Evolutionary conservation across 2,329 filamentous ascomycete genomes (phyloP), one percentile per base, ranked within the genome.

Genomic region (Dothiorella sarmentorum): DNA sequence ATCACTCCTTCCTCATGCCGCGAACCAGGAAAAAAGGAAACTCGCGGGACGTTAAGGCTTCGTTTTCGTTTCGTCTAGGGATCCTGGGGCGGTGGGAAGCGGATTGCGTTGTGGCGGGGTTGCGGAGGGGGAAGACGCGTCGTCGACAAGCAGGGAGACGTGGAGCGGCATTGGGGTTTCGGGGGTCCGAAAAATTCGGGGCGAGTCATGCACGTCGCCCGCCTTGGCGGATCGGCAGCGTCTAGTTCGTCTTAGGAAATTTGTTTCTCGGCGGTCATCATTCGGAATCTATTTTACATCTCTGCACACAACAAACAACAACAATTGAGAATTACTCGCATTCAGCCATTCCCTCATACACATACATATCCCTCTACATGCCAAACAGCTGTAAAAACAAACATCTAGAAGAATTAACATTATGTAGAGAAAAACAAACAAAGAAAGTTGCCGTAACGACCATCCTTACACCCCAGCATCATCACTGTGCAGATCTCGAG

Each of bases 71-170:
- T n/a, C n/a, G n/a, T n/a, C n/a, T n/a, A n/a, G n/a, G n/a, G n/a
- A n/a, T n/a, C n/a, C n/a, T n/a, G n/a, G 18, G 17, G 13, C 33
- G 45, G 13, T 7, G 20, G 24, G 15, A n/a, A 7, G 24, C 22
- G 3, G n/a, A n/a, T 10, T n/a, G 22, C n/a, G n/a, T n/a, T n/a
- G 47, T 22, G 20, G 42, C 67, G 65, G 7, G 64, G 64, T 56
- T 67, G 65, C 7, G 68, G 58, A 59, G 65, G 69, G 27, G 61
- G 43, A 17, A 62, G 51, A 26, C 65, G 68, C 44, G 45, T 64
- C 62, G 7, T 63, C 20, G 26, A n/a, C n/a, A n/a, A n/a, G 29
- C 22, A 35, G 68, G 61, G 60, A 31, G 60, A 59, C 11, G 38
- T 59, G 27, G 55, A 52, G 42, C n/a, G 29, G 42, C 40, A 40